Evolutionary conservation across 257 asterid species (phyloP), one percentile per base, ranked within the genome.

Genomic region (Fraxinus anomala): DNA sequence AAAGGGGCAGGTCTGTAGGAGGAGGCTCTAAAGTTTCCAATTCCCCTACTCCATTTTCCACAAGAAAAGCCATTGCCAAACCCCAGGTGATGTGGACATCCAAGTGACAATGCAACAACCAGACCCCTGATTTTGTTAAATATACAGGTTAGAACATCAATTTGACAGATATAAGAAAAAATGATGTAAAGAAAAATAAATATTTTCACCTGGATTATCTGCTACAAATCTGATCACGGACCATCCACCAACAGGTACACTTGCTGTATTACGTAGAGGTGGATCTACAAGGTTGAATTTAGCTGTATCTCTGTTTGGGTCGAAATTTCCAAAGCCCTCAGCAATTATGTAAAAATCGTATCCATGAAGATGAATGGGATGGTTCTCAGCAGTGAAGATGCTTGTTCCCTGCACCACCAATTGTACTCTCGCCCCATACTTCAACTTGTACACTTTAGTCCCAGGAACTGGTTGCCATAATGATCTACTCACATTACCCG

Each of bases 281-380:
- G 73, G 73, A 69, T 69, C 73, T 31, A 69, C 30, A 3, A 69
- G 73, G 49, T 69, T 69, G 73, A 69, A 69, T 33, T 69, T 69
- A 11, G 73, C 28, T 34, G 73, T 5, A 69, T 69, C 73, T 16
- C 28, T 63, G 28, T 17, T 33, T 33, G 73, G 73, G 47, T 63
- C 17, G n/a, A 63, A 63, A 63, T 63, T 26, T 12, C 69, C 69
- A 10, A 63, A 63, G 49, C 73, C 73, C 17, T 69, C 73, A 17
- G 73, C 73, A 69, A 69, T 16, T 34, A 69, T 33, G 21, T 69
- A 69, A 37, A 69, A 69, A 33, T 69, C 73, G 34, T 69, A 69
- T 34, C 73, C 73, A 33, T 69, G 73, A 31, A 63, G 69, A 63
- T 63, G 69, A 63, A 63, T 26, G 28, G 69, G 69, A 26, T 63